phyloP scores from a whole-genome alignment of 345 rosid genomes.

The Bretschneidera sinensis region DNA sequence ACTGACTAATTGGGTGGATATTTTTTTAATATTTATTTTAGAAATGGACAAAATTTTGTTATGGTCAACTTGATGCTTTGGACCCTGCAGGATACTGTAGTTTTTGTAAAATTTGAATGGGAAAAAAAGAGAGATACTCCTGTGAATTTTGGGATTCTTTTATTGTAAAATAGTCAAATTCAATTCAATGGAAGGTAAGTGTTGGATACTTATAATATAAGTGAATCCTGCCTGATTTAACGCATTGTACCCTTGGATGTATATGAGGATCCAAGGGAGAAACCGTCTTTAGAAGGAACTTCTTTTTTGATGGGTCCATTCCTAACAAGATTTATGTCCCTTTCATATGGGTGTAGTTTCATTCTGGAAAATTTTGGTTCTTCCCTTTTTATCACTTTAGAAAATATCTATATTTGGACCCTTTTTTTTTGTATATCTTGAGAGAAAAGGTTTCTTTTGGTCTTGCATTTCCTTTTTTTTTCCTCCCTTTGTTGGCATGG shows the following conservation, averaged over 20 bases:
- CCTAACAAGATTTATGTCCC: constrained; percentile 13
- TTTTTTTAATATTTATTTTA: too few species aligned
- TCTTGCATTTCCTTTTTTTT: constrained; percentile 16
- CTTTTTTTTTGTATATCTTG: constrained; percentile 18
- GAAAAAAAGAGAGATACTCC: too few species aligned
- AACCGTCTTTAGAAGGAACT: too few species aligned
- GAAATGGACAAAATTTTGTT: constrained; percentile 43
- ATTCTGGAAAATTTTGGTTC: constrained; percentile 9
- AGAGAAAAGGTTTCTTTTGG: constrained; percentile 36
- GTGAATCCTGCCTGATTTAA: not conserved
- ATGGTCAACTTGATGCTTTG: constrained; percentile 20
- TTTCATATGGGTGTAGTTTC: constrained; percentile 19
- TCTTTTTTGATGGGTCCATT: not conserved
- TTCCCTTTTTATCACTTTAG: constrained; percentile 8
- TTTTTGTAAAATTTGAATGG: too few species aligned
- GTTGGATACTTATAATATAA: too few species aligned
- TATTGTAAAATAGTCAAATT: not conserved
- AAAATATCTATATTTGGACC: constrained; percentile 44
- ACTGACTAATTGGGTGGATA: constrained; percentile 18
- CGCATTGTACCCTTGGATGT: not conserved
- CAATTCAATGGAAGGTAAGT: too few species aligned
- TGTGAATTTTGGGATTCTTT: too few species aligned
- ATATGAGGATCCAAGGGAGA: not conserved
- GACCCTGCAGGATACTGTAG: not conserved
- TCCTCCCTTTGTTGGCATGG: constrained; percentile 50